Evolutionary conservation across 345 rosid species (phyloP), one percentile per base, ranked within the genome.

Genomic region (Ceriops decandra): DNA sequence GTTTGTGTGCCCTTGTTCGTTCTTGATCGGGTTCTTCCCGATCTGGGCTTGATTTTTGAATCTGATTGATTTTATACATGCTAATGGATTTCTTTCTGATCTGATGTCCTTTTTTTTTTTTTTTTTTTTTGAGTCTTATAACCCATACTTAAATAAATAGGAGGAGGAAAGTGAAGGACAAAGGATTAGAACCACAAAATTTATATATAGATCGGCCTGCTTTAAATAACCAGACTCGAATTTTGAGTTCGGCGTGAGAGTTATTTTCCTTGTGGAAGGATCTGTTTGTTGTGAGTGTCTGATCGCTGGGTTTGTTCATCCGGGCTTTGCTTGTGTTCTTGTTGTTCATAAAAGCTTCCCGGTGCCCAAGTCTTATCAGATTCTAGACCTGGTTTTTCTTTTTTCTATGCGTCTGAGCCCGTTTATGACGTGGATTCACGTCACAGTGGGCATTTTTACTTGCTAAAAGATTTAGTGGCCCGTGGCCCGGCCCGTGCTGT

Each of bases 251-350:
- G 33, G 32, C 19, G 15, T 52, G 46, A 57, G 60, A 24, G 66
- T 60, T n/a, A 26, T 56, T 68, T 30, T 52, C 52, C 22, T 57
- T 38, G 16, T 15, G 15, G 15, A 38, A 38, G 49, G 17, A 42
- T 42, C 49, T 42, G 5, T 13, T 42, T 38, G 47, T 10, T 42
- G 5, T 13, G 49, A 11, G 4, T 3, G 49, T 15, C 9, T 31
- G 28, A 27, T 28, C 46, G 42, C 64, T 60, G 47, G 38, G 13
- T 47, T 52, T 60, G 5, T 52, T 33, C 31, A n/a, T 32, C 73
- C 60, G 61, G 33, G 33, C 33, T 31, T 24, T 80, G 58, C 60
- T 77, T 31, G 52, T 9, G 21, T 63, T 32, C 30, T 35, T 64
- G 51, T 19, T 20, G 0, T 38, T 47, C 33, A 5, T 46, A 46